These are phyloP conservation scores for Cicer yamashitae DNA, from an alignment of 306 rosid species.

Conservation along the genomic window DNA sequence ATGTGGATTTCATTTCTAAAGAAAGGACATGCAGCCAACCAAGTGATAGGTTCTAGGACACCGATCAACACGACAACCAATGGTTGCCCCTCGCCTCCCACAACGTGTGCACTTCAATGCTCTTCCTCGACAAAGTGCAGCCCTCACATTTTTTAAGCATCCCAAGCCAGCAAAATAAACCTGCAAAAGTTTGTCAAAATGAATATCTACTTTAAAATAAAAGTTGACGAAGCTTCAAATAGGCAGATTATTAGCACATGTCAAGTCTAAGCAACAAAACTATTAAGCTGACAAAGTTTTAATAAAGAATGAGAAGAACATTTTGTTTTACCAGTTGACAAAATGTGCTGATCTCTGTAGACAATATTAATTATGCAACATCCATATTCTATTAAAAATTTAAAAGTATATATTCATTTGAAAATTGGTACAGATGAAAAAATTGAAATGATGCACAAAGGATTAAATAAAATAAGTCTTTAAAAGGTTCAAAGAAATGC, in stretches of 20 bases:
- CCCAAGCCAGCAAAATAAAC: slow-evolving; percentile 99
- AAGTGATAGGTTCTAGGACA: slow-evolving; percentile 96
- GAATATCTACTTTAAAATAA: slow-evolving; percentile 18
- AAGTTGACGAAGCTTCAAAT: slow-evolving; percentile 34
- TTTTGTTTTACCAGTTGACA: slow-evolving; percentile 12
- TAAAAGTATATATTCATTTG: slow-evolving; percentile 2
- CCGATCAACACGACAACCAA: slow-evolving; percentile 98
- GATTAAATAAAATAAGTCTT: not conserved
- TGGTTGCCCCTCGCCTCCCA: slow-evolving; percentile 96
- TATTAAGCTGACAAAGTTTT: not conserved
- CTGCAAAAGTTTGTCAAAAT: slow-evolving; percentile 60
- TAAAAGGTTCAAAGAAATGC: not conserved
- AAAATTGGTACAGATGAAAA: slow-evolving; percentile 8
- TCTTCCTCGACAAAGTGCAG: slow-evolving; percentile 95
- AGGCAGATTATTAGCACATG: slow-evolving; percentile 4
- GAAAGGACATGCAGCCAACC: slow-evolving; percentile 60
- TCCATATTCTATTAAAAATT: slow-evolving; percentile 6
- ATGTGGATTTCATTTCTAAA: slow-evolving; percentile 25
- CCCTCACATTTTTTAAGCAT: slow-evolving; percentile 92
- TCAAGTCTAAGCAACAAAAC: slow-evolving; percentile 11
- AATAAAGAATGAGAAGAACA: slow-evolving; percentile 18
- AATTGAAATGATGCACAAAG: slow-evolving; percentile 32
- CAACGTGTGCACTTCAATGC: slow-evolving; percentile 96
- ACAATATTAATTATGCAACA: slow-evolving; percentile 2
- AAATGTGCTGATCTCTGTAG: slow-evolving; percentile 7